A percentile compares a stretch with the other conserved stretches of the same genome.
phyloP scores from a whole-genome alignment of 192 early-diverging fungal genomes.

The Phlyctochytrium bullatum region DNA sequence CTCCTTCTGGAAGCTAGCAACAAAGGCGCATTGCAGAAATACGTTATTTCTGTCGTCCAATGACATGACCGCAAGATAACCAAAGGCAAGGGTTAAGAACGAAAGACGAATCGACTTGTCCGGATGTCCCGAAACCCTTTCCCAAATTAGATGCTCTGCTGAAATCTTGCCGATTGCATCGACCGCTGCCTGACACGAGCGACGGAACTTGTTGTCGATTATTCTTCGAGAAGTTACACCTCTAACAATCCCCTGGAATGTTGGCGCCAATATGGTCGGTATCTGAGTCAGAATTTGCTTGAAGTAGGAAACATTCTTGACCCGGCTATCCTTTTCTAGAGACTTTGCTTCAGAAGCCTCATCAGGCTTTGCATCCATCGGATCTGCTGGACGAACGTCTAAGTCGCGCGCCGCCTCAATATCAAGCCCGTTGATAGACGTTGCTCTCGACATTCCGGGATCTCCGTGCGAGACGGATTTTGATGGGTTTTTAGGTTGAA shows the following conservation, averaged over 20 bases:
- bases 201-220: conserved; percentile 43
- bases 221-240: conserved; percentile 57
- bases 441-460: conserved; percentile 4
- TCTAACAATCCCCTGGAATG: conserved; percentile 69
- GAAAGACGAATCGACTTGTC: not conserved
- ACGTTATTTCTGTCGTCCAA: conserved; percentile 50
- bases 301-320: conserved; percentile 65
- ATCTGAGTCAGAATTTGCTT: conserved; percentile 67
- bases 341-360: conserved; percentile 15
- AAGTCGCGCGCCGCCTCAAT: no score
- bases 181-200: conserved; percentile 56
- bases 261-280: conserved; percentile 55
- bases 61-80: conserved; percentile 14
- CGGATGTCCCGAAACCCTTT: not conserved
- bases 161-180: conserved; percentile 56
- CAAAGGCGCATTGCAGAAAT: conserved; percentile 60
- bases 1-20: conserved; percentile 59
- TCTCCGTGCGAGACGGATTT: not conserved
- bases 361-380: conserved; percentile 20
- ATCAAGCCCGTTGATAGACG: conserved; percentile 13
- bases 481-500: conserved; percentile 17
- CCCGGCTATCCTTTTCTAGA: conserved; percentile 58
- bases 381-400: conserved; percentile 15
- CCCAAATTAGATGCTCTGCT: conserved; percentile 8
- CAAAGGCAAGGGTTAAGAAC: conserved; percentile 1